Evolutionary conservation across 495 filamentous ascomycete species (phyloP).

Genomic region (Hyphodiscus hymeniophilus): DNA sequence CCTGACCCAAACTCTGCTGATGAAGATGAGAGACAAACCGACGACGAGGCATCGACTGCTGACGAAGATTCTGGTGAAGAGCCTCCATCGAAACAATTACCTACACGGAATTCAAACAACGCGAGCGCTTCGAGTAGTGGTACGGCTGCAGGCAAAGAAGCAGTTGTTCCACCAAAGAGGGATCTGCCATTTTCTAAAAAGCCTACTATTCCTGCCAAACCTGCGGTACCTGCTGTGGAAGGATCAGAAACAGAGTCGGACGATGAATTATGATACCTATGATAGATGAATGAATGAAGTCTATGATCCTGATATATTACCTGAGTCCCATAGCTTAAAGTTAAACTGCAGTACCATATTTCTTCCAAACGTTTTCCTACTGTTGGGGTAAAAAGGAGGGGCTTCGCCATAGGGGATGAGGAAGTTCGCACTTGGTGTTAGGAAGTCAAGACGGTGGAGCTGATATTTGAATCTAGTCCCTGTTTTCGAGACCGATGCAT

Average conservation of each 20-base stretch:
- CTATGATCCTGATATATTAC: neutral
- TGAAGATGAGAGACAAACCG: constrained; percentile 31
- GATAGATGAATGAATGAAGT: no score
- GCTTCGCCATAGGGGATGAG: no score
- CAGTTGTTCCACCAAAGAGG: constrained; percentile 12
- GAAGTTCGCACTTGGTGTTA: no score
- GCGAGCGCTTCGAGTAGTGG: neutral
- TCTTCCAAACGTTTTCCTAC: no score
- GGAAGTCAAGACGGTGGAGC: no score
- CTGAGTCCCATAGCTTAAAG: no score
- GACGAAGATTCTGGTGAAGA: constrained; percentile 32
- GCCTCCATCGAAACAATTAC: constrained; percentile 31
- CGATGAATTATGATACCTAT: constrained; percentile 21
- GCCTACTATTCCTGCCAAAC: neutral
- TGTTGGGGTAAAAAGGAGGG: no score
- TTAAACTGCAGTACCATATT: no score
- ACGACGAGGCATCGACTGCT: constrained; percentile 31
- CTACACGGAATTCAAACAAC: constrained; percentile 4
- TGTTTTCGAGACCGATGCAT: no score
- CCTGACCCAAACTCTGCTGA: constrained; percentile 24
- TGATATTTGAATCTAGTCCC: no score
- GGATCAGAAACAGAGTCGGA: constrained; percentile 23
- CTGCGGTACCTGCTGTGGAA: constrained; percentile 4
- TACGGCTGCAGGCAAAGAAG: neutral
- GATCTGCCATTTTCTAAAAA: constrained; percentile 28